Base-by-base conservation (phyloP, 768 basidiomycete genomes). In the Boletus subparvulus region DNA sequence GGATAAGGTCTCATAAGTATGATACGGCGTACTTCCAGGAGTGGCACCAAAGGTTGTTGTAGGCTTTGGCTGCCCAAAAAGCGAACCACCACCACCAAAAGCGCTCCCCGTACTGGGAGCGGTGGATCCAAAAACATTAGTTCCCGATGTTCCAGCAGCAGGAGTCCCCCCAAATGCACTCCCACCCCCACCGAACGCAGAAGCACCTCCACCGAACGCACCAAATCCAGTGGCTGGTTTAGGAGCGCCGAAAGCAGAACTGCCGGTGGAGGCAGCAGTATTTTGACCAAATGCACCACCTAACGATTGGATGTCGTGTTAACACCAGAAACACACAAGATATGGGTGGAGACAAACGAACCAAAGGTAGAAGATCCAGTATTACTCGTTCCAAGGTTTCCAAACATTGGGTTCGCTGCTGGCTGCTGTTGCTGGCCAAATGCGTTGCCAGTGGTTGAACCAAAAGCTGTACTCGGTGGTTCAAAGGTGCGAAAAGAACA, bases 401-500 rank as follows among this genome's bases (percentile, higher is more conserved):
- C 90, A 69, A 92, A 92, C 88, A 92, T 92, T 41, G 90, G 87
- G 65, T 91, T 91, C 6, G 84, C 80, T 63, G 81, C 81, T 65
- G 83, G 86, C 61, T 83, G 86, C 63, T 79, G 82, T 66, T 82
- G 87, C 60, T 87, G 85, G 51, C 84, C 83, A 78, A 88, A 88
- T 56, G 83, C 74, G 64, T 69, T 71, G 21, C 21, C 21, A 21
- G 21, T 21, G 52, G 76, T 67, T 50, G 79, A 74, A 60, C 83
- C 81, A 69, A 85, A 85, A 51, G 78, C 83, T 84, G 71, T 67
- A 65, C 45, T 61, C 59, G 62, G 55, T 60, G 52, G 57, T 55
- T 65, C 58, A 52, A 28, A 62, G 62, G 61, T 61, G 62, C 30
- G 59, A 61, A 67, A 67, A 61, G 60, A 58, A 62, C 59, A 61